Percentiles rank a stretch among this genome's conserved stretches.
Conservation (phyloP, 2,329 filamentous ascomycete genomes). For the Neopestalotiopsis clavispora region DNA sequence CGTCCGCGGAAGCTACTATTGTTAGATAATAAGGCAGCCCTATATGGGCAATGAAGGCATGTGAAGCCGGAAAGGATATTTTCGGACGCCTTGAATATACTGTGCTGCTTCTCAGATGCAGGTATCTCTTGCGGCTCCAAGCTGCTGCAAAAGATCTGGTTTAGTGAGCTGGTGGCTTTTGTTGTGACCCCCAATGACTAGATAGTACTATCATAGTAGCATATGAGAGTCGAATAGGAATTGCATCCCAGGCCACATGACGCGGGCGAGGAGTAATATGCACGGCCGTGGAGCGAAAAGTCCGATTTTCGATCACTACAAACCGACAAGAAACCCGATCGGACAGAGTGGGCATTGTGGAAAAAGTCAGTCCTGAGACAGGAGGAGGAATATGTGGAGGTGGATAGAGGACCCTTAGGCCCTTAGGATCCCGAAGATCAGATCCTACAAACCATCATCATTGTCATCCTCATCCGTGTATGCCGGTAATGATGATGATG, state of each 20-base stretch:
- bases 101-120: no score
- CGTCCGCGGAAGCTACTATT: conserved; percentile 3
- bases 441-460: neutral
- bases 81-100: neutral
- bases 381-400: neutral
- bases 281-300: neutral
- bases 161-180: no score
- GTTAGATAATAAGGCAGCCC: conserved; percentile 3
- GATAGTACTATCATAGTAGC: neutral
- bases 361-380: neutral
- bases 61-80: neutral
- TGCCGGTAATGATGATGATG: neutral
- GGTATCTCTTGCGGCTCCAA: neutral
- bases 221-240: neutral
- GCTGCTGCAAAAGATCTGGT: neutral
- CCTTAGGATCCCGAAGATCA: neutral
- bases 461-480: neutral
- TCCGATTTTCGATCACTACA: neutral
- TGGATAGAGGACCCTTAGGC: neutral
- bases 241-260: neutral
- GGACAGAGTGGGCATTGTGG: neutral
- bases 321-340: neutral
- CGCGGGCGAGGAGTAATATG: neutral
- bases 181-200: neutral
- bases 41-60: neutral